Base-by-base conservation (phyloP, 129 eudicot species). In the Helichrysum umbraculigerum region DNA sequence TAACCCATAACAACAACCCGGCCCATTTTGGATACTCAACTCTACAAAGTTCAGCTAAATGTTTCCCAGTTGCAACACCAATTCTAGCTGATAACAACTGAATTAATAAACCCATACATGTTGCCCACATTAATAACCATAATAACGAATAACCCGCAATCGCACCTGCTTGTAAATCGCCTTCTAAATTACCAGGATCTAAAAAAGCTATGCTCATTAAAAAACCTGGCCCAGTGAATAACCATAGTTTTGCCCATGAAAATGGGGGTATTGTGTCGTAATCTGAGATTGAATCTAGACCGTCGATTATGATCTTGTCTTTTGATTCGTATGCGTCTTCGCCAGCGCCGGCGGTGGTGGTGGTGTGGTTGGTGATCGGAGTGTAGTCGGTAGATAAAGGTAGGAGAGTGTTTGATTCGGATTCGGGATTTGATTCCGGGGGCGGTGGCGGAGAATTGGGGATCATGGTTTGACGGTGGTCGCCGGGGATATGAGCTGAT, bases 151-250 rank as follows among this genome's bases (percentile, higher is more conserved):
- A 87, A 5, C 98, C 98, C 7, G 98, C 96, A 25, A 92, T 92
- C 4, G 98, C 98, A 5, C 98, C 98, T 0, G 98, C 87, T 72
- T 92, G 98, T 9, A 92, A 78, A 89, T 92, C 98, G 44, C 96
- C 98, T 68, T 92, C 98, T 17, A 92, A 21, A 70, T 92, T 92
- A 44, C 97, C 92, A 37, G 89, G 96, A 90, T 92, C 97, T 32
- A 91, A 34, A 75, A 91, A 91, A 16, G 88, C 97, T 41, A 87
- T 91, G 77, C 94, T 88, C 97, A 91, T 91, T 21, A 91, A 57
- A 50, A 91, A 88, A 14, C 97, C 97, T n/a, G 97, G 97, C 0
- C 97, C 97, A 17, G 94, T 88, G 61, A 88, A 91, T 3, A 85
- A 34, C 94, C 90, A 86, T 4, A 91, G 80, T 72, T 86, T 91